Conservation (phyloP, 1,139 yeast species). For the Yamadazyma diospyri region DNA sequence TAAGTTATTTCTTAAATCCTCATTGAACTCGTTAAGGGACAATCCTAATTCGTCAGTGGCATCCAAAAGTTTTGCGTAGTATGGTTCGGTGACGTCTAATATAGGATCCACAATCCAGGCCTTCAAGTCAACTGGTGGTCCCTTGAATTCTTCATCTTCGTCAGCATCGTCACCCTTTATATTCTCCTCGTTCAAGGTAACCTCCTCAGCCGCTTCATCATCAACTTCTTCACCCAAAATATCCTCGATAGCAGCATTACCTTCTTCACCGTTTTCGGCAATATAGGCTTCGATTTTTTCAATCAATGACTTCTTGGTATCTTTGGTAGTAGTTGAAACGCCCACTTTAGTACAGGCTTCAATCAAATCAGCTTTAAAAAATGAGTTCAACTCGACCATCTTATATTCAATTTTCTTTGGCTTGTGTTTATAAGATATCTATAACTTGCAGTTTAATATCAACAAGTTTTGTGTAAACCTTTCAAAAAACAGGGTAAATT, state of each 20-base stretch:
- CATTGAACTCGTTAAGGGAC: constrained; percentile 39
- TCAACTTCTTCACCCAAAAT: constrained; percentile 12
- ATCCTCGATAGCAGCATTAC: constrained; percentile 27
- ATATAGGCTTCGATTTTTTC: constrained; percentile 39
- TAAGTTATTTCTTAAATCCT: constrained; percentile 46
- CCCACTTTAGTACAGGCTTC: constrained; percentile 34
- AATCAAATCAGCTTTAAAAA: constrained; percentile 37
- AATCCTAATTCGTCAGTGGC: constrained; percentile 39
- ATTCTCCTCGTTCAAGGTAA: constrained; percentile 23
- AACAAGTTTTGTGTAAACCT: no score
- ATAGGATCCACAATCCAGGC: constrained; percentile 38
- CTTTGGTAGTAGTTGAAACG: constrained; percentile 32
- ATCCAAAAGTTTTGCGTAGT: constrained; percentile 28
- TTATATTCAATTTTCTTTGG: background rate
- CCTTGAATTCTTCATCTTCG: constrained; percentile 28
- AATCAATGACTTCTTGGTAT: constrained; percentile 41
- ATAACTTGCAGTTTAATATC: no score
- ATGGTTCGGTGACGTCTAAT: constrained; percentile 28
- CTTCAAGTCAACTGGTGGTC: constrained; percentile 42
- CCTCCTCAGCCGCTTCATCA: constrained; percentile 19
- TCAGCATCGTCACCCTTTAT: constrained; percentile 20
- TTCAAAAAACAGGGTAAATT: background rate
- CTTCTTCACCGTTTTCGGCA: constrained; percentile 36
- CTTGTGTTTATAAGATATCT: no score
- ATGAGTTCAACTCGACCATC: constrained; percentile 16